Conservation (phyloP, 192 early-diverging fungal genomes). For the Lobosporangium transversale region DNA sequence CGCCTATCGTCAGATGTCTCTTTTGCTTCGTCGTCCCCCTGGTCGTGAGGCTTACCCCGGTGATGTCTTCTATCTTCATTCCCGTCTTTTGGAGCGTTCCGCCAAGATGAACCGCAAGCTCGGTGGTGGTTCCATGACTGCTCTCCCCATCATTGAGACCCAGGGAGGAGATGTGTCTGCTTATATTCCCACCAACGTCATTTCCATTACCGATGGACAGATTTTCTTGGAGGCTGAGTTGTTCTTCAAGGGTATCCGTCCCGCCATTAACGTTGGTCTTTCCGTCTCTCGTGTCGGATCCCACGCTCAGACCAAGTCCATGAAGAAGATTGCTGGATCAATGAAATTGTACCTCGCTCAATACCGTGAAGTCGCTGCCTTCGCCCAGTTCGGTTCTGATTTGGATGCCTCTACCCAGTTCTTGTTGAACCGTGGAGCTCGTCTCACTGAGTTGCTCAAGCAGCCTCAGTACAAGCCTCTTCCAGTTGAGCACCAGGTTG, state of each 20-base stretch:
- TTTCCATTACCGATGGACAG: constrained; percentile 99
- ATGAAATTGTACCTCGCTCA: constrained; percentile 99
- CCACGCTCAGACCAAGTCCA: constrained; percentile 99
- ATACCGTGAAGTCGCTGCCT: constrained; percentile 99
- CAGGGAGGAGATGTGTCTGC: constrained; percentile 99
- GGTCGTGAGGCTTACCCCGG: constrained; percentile 99
- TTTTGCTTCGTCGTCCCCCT: constrained; percentile 98
- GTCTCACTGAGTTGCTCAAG: constrained; percentile 99
- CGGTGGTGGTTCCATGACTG: constrained; percentile 97
- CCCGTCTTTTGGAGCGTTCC: constrained; percentile 98
- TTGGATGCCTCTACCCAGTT: constrained; percentile 99
- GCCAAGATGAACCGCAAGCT: constrained; percentile 99
- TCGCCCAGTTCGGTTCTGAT: constrained; percentile 99
- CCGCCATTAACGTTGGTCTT: constrained; percentile 99
- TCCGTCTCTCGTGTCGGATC: constrained; percentile 99
- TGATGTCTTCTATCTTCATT: constrained; percentile 99
- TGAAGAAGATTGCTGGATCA: constrained; percentile 99
- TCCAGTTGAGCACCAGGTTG: constrained; percentile 97
- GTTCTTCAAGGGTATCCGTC: constrained; percentile 99
- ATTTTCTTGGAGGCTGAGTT: constrained; percentile 99
- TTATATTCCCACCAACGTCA: constrained; percentile 99
- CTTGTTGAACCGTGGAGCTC: constrained; percentile 99
- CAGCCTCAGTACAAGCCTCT: constrained; percentile 98
- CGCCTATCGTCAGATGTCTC: constrained; percentile 99
- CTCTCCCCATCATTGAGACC: constrained; percentile 99